Evolutionary conservation across 2,329 filamentous ascomycete species (phyloP).

Genomic region (Colletotrichum sojae): DNA sequence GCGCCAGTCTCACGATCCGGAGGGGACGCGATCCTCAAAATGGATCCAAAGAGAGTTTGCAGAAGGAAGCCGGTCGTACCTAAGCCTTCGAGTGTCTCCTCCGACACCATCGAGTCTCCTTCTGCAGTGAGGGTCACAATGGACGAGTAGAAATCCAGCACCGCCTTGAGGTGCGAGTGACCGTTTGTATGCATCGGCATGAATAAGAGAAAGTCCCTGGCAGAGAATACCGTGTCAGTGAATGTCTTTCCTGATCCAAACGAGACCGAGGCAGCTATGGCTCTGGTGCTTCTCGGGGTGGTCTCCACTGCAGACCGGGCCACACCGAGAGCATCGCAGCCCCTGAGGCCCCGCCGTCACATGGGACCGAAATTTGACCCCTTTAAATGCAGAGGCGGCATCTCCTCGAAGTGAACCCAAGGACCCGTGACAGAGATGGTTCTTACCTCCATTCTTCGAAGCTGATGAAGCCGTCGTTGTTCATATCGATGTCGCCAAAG

Average conservation of each 20-base stretch:
- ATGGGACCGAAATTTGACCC: not conserved
- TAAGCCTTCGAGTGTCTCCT: constrained; percentile 92
- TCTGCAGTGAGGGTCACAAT: constrained; percentile 92
- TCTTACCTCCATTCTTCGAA: constrained; percentile 97
- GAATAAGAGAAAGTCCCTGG: constrained; percentile 93
- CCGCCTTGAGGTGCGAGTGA: constrained; percentile 80
- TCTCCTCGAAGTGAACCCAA: not conserved
- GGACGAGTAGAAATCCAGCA: constrained; percentile 92
- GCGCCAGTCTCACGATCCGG: constrained; percentile 48
- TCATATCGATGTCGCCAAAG: constrained; percentile 90
- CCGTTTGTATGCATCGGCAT: constrained; percentile 74
- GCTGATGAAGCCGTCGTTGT: constrained; percentile 88
- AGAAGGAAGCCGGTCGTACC: constrained; percentile 86
- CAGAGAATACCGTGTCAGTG: constrained; percentile 17
- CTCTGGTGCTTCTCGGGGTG: not conserved
- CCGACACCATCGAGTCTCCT: constrained; percentile 92
- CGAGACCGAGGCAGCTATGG: not conserved
- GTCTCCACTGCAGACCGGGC: constrained; percentile 1
- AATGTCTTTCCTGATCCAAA: not conserved
- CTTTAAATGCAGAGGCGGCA: not conserved
- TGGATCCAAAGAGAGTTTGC: constrained; percentile 81
- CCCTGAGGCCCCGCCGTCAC: constrained; percentile 24
- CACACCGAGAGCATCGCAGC: constrained; percentile 15
- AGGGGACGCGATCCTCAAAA: constrained; percentile 76
- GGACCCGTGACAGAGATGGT: not conserved